Conservation (phyloP, 164 flowering plant species). For the Vitis riparia region DNA sequence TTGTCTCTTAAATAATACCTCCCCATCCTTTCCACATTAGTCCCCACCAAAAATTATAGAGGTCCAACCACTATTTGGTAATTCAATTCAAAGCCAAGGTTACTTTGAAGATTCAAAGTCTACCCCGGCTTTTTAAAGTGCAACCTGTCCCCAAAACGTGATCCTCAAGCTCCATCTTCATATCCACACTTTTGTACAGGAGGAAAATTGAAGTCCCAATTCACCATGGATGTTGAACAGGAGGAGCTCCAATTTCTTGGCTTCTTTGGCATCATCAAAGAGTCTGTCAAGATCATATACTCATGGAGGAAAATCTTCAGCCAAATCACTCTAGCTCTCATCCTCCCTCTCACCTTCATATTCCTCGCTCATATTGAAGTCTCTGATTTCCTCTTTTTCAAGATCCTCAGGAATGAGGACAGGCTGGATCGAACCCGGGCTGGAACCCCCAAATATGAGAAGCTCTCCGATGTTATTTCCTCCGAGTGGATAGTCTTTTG, state of each 20-base stretch:
- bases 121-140: too few relatives aligned
- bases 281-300: slow-evolving; percentile 25
- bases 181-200: not conserved
- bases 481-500: slow-evolving; percentile 18
- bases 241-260: slow-evolving; percentile 30
- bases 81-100: too few relatives aligned
- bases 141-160: too few relatives aligned
- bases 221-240: slow-evolving; percentile 15
- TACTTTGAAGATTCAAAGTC: too few relatives aligned
- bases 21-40: too few relatives aligned
- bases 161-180: not conserved
- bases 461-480: not conserved
- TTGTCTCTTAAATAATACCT: too few relatives aligned
- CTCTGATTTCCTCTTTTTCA: slow-evolving; percentile 8
- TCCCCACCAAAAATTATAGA: too few relatives aligned
- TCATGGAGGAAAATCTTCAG: slow-evolving; percentile 28
- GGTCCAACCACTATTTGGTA: too few relatives aligned
- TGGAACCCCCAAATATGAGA: not conserved
- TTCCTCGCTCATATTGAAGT: slow-evolving; percentile 22
- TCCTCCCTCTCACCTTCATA: slow-evolving; percentile 33
- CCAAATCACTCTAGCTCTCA: slow-evolving; percentile 24
- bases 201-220: not conserved
- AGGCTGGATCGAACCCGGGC: not conserved
- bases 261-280: slow-evolving; percentile 20
- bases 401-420: not conserved